Base-by-base conservation (phyloP, 192 early-diverging fungal genomes). In the Coemansia javaensis region DNA sequence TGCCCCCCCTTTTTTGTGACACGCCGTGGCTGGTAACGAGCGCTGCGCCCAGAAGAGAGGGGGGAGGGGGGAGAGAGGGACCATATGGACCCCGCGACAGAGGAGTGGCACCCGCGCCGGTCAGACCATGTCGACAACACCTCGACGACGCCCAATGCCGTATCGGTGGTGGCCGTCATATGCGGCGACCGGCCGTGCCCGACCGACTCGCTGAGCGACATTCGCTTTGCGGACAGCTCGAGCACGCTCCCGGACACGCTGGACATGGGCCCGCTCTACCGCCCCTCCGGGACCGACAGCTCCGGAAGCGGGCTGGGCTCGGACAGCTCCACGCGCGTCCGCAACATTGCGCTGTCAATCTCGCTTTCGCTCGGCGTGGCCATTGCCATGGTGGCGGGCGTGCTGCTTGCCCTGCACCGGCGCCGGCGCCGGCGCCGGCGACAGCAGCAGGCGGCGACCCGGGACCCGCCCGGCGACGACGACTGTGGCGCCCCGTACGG, bases 141-240 rank as follows among this genome's bases (percentile, higher is more conserved):
- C 31, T 23, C 47, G n/a, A 17, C 7, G 9, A 23, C 21, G 17
- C 46, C 36, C n/a, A 58, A 58, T 28, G 30, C 24, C 7, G 56
- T 58, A 1, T 58, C 56, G 13, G 33, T 58, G 18, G 56, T 58
- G 12, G 34, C 56, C 12, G 32, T 48, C 11, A 18, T 58, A 10
- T 58, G 56, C 23, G 56, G 56, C 9, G 7, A 3, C 4, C 4
- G 7, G 25, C 3, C 25, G 25, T 27, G 25, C 7, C 4, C 25
- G 7, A 35, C 40, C 2, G 56, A 22, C 4, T 11, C 47, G 5
- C 37, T 40, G 32, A 50, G 49, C 42, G 44, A 50, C 54, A 16
- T 56, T 7, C 47, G 56, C 20, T 21, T 58, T 5, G 31, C 34
- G 0, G 46, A 58, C 47, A 47, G 34, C 0, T 24, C 49, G 7